These are phyloP conservation scores for Colletotrichum lupini DNA, from an alignment of 2,329 filamentous ascomycete species.

Conservation along the genomic window DNA sequence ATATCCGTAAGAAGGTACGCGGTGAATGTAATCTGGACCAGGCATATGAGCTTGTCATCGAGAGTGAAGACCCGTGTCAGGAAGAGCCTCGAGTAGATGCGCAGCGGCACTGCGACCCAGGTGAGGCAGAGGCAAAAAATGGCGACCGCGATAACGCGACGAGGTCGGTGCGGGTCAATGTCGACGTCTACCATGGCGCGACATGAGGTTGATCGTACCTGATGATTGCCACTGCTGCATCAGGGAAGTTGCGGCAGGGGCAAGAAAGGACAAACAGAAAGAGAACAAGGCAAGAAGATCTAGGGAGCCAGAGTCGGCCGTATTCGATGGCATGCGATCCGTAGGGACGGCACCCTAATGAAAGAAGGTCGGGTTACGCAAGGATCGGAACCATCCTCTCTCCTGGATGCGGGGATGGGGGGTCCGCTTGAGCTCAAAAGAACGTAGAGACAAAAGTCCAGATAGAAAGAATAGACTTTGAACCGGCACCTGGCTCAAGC, in stretches of 20 bases:
- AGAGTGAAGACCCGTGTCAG: constrained; percentile 43
- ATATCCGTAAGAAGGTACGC: constrained; percentile 36
- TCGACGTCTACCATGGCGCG: constrained; percentile 25
- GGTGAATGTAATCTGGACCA: constrained; percentile 42
- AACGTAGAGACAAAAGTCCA: not conserved
- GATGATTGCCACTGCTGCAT: not conserved
- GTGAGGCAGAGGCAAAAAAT: constrained; percentile 46
- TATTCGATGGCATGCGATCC: not conserved
- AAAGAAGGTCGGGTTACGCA: not conserved
- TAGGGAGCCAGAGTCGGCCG: not conserved
- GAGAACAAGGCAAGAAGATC: not conserved
- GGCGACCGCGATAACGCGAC: constrained; percentile 38
- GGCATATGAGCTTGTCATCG: constrained; percentile 45
- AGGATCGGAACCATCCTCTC: not conserved
- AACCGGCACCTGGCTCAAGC: not conserved
- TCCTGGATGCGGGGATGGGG: not conserved
- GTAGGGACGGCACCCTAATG: not conserved
- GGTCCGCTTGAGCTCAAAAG: not conserved
- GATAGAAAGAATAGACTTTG: not conserved
- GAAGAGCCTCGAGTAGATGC: constrained; percentile 43
- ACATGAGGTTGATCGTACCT: not conserved
- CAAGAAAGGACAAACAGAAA: not conserved
- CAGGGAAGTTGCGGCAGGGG: not conserved
- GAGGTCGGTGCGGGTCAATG: constrained; percentile 12
- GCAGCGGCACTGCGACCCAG: constrained; percentile 41